These are phyloP conservation scores for Pisolithus marmoratus DNA, from an alignment of 768 basidiomycete species.

Conservation along the genomic window DNA sequence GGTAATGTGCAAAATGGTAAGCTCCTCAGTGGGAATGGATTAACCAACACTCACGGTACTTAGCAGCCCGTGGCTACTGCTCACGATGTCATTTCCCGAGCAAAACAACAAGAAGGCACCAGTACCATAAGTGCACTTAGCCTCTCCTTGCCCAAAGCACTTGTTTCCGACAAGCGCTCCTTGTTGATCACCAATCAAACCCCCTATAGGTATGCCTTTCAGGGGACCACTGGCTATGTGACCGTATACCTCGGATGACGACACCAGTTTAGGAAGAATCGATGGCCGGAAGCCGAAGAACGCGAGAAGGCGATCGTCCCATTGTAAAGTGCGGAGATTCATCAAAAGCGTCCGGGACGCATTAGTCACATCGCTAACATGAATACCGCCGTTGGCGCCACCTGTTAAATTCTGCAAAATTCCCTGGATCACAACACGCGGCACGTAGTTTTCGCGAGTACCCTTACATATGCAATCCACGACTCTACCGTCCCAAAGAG, in stretches of 20 bases:
- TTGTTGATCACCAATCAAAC: constrained; percentile 97
- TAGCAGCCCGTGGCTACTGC: constrained; percentile 81
- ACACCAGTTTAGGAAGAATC: constrained; percentile 82
- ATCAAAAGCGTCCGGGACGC: constrained; percentile 94
- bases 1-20: constrained; percentile 2
- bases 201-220: constrained; percentile 78
- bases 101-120: constrained; percentile 96
- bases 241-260: constrained; percentile 91
- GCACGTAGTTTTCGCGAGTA: constrained; percentile 7
- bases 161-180: constrained; percentile 96
- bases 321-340: constrained; percentile 73
- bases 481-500: constrained; percentile 95
- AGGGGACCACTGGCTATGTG: constrained; percentile 60
- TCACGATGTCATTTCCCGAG: constrained; percentile 79
- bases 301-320: constrained; percentile 76
- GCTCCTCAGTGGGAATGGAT: background rate
- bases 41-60: constrained; percentile 57
- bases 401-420: constrained; percentile 71
- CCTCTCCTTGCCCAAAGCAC: constrained; percentile 84
- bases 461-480: constrained; percentile 82
- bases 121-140: constrained; percentile 98
- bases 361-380: constrained; percentile 92
- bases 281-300: constrained; percentile 82
- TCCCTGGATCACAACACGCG: background rate
- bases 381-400: constrained; percentile 60